These are phyloP conservation scores for Debaryomyces castellii DNA, from an alignment of 805 yeast genomes.

Conservation along the genomic window DNA sequence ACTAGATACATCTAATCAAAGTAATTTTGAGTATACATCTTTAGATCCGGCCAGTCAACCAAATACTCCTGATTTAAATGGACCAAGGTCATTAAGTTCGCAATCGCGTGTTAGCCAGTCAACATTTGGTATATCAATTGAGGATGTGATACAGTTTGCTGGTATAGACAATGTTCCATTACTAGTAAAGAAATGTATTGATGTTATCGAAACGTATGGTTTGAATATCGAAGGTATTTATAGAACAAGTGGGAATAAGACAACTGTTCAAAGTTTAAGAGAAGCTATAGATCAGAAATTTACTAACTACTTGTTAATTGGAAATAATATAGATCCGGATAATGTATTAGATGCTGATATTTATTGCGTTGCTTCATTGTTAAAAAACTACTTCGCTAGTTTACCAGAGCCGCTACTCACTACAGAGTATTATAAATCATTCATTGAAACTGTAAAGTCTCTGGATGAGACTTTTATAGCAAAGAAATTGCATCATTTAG, in stretches of 20 bases:
- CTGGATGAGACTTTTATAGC: constrained; percentile 46
- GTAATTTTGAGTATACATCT: constrained; percentile 4
- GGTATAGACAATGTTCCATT: constrained; percentile 88
- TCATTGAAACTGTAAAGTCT: constrained; percentile 65
- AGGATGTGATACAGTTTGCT: constrained; percentile 71
- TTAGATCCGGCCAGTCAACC: constrained; percentile 33
- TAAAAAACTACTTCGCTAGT: constrained; percentile 79
- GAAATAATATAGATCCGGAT: constrained; percentile 37
- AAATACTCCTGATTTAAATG: constrained; percentile 32
- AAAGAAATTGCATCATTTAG: constrained; percentile 81
- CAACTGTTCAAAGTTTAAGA: constrained; percentile 70
- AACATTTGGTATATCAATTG: constrained; percentile 85
- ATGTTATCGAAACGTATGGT: constrained; percentile 83
- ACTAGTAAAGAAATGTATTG: constrained; percentile 84
- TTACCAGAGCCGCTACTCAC: constrained; percentile 88
- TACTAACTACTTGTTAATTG: constrained; percentile 50
- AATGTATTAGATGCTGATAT: constrained; percentile 75
- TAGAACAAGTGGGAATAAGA: constrained; percentile 76
- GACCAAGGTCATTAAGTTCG: constrained; percentile 29
- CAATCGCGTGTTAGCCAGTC: constrained; percentile 27
- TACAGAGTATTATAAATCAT: constrained; percentile 55
- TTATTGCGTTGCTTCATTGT: constrained; percentile 80
- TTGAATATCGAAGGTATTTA: constrained; percentile 86
- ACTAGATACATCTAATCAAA: neutral
- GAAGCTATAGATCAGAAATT: constrained; percentile 76